Evolutionary conservation across 345 rosid species (phyloP), one percentile per base, ranked within the genome.

Genomic region (Chamaenerion angustifolium): DNA sequence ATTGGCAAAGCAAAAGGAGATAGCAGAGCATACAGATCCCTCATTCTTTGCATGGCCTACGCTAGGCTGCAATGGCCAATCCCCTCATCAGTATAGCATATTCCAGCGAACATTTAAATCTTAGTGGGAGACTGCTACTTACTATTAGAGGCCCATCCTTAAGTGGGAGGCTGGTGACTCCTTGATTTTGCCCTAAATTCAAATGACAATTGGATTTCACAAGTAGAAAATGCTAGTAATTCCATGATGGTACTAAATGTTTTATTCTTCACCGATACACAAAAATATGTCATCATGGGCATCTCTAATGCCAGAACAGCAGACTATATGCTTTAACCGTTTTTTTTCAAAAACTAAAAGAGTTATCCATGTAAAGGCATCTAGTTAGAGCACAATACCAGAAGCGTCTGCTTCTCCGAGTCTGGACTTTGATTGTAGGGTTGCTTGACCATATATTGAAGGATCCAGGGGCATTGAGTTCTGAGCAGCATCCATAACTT

Each of bases 121-220:
- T 42, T 19, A n/a, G 37, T 48, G 41, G 18, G 40, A 46, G 12
- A 15, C 41, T 45, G 45, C 15, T 54, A 73, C 83, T 72, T 71
- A 77, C 83, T 44, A 77, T 71, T 52, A 77, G 58, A 59, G 88
- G 88, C 88, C 81, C 77, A 16, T 81, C 83, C 72, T 74, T 81
- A 55, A 77, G 65, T 10, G 88, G 83, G 67, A 81, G 74, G 56
- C 74, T 63, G 31, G 76, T 55, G 44, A 66, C 71, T 46, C 88
- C 76, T 56, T 66, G 88, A 60, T 68, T 75, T 46, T 66, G 25
- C 44, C 88, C 88, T 75, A 58, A 53, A 45, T 16, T 17, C 16
- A 65, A 18, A 56, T 16, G 16, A 11, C 43, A 19, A 57, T 16
- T 43, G 35, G n/a, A 10, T 18, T 13, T 23, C 18, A 21, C 15